Evolutionary conservation across 805 yeast genomes (phyloP), one percentile per base, ranked within the genome.

Genomic region (Scheffersomyces ergatensis): DNA sequence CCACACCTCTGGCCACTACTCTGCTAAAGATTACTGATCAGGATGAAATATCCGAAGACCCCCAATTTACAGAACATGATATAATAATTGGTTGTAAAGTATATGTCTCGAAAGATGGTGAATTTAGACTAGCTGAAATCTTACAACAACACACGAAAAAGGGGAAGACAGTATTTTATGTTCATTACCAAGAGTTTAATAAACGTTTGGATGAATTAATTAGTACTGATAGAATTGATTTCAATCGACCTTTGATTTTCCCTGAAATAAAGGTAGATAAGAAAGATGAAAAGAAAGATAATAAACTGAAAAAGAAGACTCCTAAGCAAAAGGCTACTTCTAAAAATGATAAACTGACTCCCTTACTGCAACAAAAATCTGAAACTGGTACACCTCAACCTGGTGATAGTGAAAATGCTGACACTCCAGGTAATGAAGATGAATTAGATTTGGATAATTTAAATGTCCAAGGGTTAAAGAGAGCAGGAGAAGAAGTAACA

Each of bases 171-270:
- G 86, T 80, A 49, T 90, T 84, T 61, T 93, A 93, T 59, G 96
- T 93, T 23, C 99, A 93, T 62, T 93, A 89, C 65, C 88, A 82
- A 39, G 96, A 90, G 51, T 93, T 83, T 71, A 93, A 93, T 70
- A 93, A 93, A 47, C 85, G 99, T 62, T 74, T 93, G 51, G 99
- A 93, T 67, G 99, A 93, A 62, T 92, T 98, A 98, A 79, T 93
- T 5, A 71, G 76, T 16, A 72, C 78, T 4, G 82, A 80, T 27
- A 74, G 95, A 38, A 81, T 93, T 9, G 87, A 89, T 58, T 75
- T 81, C 39, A 67, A 73, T n/a, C 69, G 80, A 40, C 88, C 88
- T 0, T 78, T 92, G 41, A 77, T 77, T 15, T 69, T 80, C 47
- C 97, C 97, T 0, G 80, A 77, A 48, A 80, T 81, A 0, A 78